Base-by-base conservation (phyloP, 257 asterid genomes). In the Plectranthus barbatus region DNA sequence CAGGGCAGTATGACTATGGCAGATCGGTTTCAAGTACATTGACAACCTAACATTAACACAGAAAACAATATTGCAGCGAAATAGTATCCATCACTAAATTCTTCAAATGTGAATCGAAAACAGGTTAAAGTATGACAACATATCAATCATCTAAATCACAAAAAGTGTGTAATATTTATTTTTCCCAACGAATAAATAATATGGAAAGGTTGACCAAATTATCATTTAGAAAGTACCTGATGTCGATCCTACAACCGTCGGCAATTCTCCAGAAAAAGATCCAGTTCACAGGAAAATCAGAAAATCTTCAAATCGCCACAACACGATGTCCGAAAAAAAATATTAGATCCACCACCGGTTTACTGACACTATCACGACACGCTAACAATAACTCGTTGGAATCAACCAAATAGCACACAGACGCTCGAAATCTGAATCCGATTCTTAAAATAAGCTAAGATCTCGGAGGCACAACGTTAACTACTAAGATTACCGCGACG, bases 251-350 rank as follows among this genome's bases (percentile, higher is more conserved):
- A 36, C 9, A 15, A 55, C 54, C 8, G 46, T 34, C 23, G 18
- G 15, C 56, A 17, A 15, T 34, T 65, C 48, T 42, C 47, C 34
- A 15, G 49, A 52, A 34, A 60, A 13, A 56, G 68, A 67, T 49
- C 71, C 74, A 19, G 71, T 67, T n/a, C 49, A 76, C 74, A 46
- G 60, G 29, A 69, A 62, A 42, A 17, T 21, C 42, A 40, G 45
- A 37, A 42, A 73, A 71, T 62, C 55, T 33, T 48, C 42, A 7
- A 49, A 61, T 49, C 57, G 42, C 51, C 56, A 60, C 8, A 53
- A 46, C 61, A 51, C n/a, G 49, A 40, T 20, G 34, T 44, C 29
- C 66, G 66, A 67, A 42, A 46, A 42, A 68, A 18, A 45, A 15
- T n/a, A n/a, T n/a, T 7, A 65, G 72, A 49, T 64, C 69, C 46